Base-by-base conservation (phyloP, 352 stramenopile genomes). In the Globisporangium lucens region DNA sequence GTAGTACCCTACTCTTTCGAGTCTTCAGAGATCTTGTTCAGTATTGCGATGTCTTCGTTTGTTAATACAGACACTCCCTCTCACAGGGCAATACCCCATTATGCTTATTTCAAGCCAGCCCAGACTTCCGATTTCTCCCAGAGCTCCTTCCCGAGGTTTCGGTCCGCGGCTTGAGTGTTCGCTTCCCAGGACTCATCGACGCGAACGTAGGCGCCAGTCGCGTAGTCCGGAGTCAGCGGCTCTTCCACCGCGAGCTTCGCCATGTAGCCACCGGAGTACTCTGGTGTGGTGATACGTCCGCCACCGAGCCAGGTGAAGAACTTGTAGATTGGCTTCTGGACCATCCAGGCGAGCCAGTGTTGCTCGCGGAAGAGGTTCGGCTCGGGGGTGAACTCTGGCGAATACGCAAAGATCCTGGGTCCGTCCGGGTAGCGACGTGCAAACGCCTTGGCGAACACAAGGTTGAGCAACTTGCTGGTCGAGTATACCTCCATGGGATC, bases 381-480 rank as follows among this genome's bases (percentile, higher is more conserved):
- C 20, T 71, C 64, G 0, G 74, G 74, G 0, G 65, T 76, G 29
- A 71, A 71, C 0, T 69, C 71, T 1, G 74, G 74, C 3, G 68
- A 71, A 69, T 74, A 80, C 4, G 68, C 62, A 15, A 74, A 22
- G 46, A 71, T 61, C 68, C 67, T 59, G 12, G 66, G 62, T 17
- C 71, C 65, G 2, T 61, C 52, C 4, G 71, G 71, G 66, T 66
- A 78, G 20, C 68, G 71, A 24, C 68, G 74, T 7, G 62, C 56
- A 24, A 68, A 72, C 60, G 76, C 74, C 30, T 68, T 66, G 33
- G 47, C 53, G 49, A 72, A 72, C 3, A 78, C 52, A 22, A 76
- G n/a, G 57, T 76, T 76, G 52, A 66, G 71, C 6, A 80, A 69
- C 66, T 80, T 78, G 60, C 61, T 74, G 9, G 71, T 76, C 38